Evolutionary conservation across 495 filamentous ascomycete species (phyloP).

Genomic region (Aspergillus leporis): DNA sequence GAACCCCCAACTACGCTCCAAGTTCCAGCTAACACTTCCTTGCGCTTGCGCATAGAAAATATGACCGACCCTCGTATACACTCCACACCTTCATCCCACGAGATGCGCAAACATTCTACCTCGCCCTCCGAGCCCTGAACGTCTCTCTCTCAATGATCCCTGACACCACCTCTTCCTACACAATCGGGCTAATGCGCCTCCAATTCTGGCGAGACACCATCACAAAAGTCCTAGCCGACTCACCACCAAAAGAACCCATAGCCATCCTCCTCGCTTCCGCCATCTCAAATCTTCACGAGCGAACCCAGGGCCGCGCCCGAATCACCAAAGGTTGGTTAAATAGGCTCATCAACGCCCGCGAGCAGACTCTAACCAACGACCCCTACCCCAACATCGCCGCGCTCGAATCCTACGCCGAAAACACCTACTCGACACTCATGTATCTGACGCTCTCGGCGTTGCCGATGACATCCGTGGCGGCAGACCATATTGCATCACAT

Average conservation of each 20-base stretch:
- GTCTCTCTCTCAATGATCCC: slow-evolving; percentile 85
- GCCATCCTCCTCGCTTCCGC: slow-evolving; percentile 78
- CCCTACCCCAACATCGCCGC: slow-evolving; percentile 73
- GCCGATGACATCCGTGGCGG: slow-evolving; percentile 74
- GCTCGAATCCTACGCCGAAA: slow-evolving; percentile 87
- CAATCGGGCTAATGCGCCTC: slow-evolving; percentile 81
- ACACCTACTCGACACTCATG: slow-evolving; percentile 89
- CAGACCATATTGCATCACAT: slow-evolving; percentile 90
- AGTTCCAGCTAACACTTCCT: slow-evolving; percentile 11
- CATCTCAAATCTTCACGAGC: slow-evolving; percentile 58
- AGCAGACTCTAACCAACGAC: slow-evolving; percentile 79
- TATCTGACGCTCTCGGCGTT: slow-evolving; percentile 82
- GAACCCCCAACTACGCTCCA: background rate
- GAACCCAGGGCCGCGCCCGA: slow-evolving; percentile 52
- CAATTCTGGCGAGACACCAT: slow-evolving; percentile 93
- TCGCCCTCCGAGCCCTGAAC: slow-evolving; percentile 90
- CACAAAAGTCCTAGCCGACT: slow-evolving; percentile 66
- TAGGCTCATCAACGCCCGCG: slow-evolving; percentile 74
- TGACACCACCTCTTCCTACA: slow-evolving; percentile 78
- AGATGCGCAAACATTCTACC: slow-evolving; percentile 72
- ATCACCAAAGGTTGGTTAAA: slow-evolving; percentile 81
- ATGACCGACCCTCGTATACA: slow-evolving; percentile 85
- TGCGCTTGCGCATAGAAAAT: slow-evolving; percentile 52
- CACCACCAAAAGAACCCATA: slow-evolving; percentile 85
- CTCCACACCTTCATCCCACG: slow-evolving; percentile 79